phyloP scores from a whole-genome alignment of 2,329 filamentous ascomycete genomes.

The Alternaria sp. region DNA sequence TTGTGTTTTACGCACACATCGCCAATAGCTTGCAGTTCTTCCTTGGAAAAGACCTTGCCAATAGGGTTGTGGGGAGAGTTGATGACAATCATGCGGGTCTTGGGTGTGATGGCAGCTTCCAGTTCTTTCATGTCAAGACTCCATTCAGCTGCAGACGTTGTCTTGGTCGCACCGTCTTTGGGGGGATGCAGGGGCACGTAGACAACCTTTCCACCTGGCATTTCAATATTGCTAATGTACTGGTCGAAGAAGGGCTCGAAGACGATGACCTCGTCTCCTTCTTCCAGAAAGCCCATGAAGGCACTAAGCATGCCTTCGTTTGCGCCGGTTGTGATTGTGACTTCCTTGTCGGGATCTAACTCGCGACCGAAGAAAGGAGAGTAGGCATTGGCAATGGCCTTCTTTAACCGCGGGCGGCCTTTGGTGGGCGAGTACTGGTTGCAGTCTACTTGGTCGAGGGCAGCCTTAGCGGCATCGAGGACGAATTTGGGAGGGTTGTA shows the following conservation, averaged over 20 bases:
- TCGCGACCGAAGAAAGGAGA: constrained; percentile 84
- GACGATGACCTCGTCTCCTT: constrained; percentile 94
- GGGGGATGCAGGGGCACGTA: constrained; percentile 97
- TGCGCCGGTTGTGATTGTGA: constrained; percentile 91
- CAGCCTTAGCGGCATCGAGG: constrained; percentile 87
- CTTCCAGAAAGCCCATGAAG: constrained; percentile 97
- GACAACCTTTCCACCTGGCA: constrained; percentile 93
- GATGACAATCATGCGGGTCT: constrained; percentile 95
- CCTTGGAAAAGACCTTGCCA: constrained; percentile 89
- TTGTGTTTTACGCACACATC: constrained; percentile 91
- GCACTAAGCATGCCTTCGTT: constrained; percentile 94
- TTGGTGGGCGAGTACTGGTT: constrained; percentile 98
- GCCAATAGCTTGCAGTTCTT: constrained; percentile 84
- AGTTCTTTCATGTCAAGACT: constrained; percentile 83
- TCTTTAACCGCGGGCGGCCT: constrained; percentile 87
- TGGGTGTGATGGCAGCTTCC: constrained; percentile 79
- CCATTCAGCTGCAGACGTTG: constrained; percentile 89
- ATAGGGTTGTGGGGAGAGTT: constrained; percentile 94
- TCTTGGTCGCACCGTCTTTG: constrained; percentile 76
- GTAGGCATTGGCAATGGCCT: constrained; percentile 93
- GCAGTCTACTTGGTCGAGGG: constrained; percentile 90
- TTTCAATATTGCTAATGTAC: constrained; percentile 98
- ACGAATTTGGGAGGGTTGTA: constrained; percentile 96
- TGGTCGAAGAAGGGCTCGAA: constrained; percentile 99
- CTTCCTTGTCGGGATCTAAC: constrained; percentile 87